Conservation (phyloP, 495 filamentous ascomycete genomes). For the Podospora fimiseda region DNA sequence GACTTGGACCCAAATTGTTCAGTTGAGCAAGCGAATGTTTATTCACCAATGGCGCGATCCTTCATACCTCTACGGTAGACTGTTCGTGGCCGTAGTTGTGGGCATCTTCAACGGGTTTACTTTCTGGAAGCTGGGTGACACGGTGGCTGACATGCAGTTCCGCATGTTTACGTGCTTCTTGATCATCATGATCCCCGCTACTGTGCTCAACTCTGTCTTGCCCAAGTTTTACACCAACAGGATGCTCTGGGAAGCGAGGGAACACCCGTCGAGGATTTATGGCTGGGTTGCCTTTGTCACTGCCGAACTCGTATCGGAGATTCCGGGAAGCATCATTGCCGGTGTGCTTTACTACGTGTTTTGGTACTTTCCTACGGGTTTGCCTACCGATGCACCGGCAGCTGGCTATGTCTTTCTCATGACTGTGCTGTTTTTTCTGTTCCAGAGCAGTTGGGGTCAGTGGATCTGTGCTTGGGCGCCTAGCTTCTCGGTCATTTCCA, state of each 20-base stretch:
- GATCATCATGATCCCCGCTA: slow-evolving; percentile 67
- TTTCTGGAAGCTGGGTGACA: slow-evolving; percentile 68
- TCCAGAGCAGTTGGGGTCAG: slow-evolving; percentile 72
- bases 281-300: slow-evolving; percentile 78
- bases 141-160: slow-evolving; percentile 66
- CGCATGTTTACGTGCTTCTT: slow-evolving; percentile 74
- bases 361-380: slow-evolving; percentile 75
- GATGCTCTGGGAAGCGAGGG: slow-evolving; percentile 67
- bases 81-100: slow-evolving; percentile 44
- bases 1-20: slow-evolving; percentile 35
- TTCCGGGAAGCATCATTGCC: slow-evolving; percentile 61
- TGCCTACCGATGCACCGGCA: slow-evolving; percentile 55
- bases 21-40: slow-evolving; percentile 58
- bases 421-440: slow-evolving; percentile 75
- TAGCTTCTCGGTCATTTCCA: slow-evolving; percentile 72
- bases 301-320: slow-evolving; percentile 68
- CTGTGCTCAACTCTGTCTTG: slow-evolving; percentile 64
- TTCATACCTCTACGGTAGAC: slow-evolving; percentile 63
- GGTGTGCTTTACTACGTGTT: slow-evolving; percentile 63
- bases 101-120: slow-evolving; percentile 85
- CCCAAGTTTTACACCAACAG: slow-evolving; percentile 80
- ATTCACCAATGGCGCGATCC: slow-evolving; percentile 75
- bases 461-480: slow-evolving; percentile 81
- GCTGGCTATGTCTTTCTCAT: slow-evolving; percentile 83
- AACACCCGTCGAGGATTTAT: slow-evolving; percentile 72